phyloP scores from a whole-genome alignment of 495 filamentous ascomycete species.

The Thermochaetoides thermophila region DNA sequence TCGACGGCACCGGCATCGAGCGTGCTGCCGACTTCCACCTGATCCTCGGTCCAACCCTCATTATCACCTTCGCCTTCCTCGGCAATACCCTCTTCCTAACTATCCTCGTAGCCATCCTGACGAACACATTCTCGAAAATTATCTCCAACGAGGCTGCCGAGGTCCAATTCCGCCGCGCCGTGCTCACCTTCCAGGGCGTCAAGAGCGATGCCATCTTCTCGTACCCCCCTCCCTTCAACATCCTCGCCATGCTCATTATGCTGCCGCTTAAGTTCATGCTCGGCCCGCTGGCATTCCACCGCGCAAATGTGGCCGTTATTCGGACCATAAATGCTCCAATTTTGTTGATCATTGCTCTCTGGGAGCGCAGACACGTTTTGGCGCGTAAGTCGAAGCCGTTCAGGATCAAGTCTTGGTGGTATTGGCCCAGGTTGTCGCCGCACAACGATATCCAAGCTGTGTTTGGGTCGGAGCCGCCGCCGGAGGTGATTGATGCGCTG shows the following conservation, averaged over 20 bases:
- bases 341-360: conserved; percentile 36
- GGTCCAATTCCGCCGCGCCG: conserved; percentile 47
- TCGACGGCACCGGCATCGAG: conserved; percentile 51
- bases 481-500: conserved; percentile 26
- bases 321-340: conserved; percentile 41
- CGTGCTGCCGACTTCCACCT: conserved; percentile 40
- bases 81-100: conserved; percentile 58
- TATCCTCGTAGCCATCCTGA: conserved; percentile 50
- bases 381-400: conserved; percentile 11
- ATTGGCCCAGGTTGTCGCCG: conserved; percentile 33
- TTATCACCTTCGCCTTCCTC: conserved; percentile 48
- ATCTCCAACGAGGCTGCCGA: conserved; percentile 45
- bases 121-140: conserved; percentile 48
- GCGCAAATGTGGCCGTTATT: conserved; percentile 42
- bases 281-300: conserved; percentile 43
- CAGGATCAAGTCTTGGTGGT: conserved; percentile 28
- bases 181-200: conserved; percentile 50
- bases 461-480: conserved; percentile 44
- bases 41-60: conserved; percentile 42
- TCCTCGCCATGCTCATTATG: conserved; percentile 40
- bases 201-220: conserved; percentile 50
- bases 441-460: conserved; percentile 46
- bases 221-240: conserved; percentile 49
- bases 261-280: conserved; percentile 43
- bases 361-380: conserved; percentile 33